Evolutionary conservation across 768 basidiomycete species (phyloP).

Genomic region (Cystobasidiopsis lactophilus): DNA sequence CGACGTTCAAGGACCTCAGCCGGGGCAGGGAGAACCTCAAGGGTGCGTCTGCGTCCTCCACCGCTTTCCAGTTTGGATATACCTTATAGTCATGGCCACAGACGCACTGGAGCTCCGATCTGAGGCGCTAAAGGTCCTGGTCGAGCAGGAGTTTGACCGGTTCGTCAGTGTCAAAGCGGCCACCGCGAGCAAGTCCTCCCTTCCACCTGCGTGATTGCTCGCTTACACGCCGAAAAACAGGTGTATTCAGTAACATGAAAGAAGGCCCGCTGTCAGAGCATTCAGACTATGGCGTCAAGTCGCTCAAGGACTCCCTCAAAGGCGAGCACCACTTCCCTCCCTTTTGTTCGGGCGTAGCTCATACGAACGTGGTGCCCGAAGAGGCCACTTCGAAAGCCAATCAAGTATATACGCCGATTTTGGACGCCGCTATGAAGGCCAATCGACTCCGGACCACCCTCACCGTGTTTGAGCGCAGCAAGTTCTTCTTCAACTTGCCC

Average conservation of each 20-base stretch:
- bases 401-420: constrained; percentile 81
- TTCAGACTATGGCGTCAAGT: constrained; percentile 61
- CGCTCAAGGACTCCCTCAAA: constrained; percentile 63
- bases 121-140: constrained; percentile 78
- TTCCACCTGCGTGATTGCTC: too few species aligned
- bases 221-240: too few species aligned
- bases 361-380: too few species aligned
- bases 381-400: constrained; percentile 82
- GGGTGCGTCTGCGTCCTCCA: background rate
- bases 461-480: constrained; percentile 83
- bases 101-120: constrained; percentile 70
- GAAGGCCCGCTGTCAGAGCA: constrained; percentile 56
- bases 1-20: constrained; percentile 75
- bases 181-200: constrained; percentile 46
- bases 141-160: constrained; percentile 93
- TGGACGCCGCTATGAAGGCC: constrained; percentile 87
- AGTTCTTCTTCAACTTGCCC: constrained; percentile 97
- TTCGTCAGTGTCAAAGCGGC: constrained; percentile 94
- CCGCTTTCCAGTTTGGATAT: background rate
- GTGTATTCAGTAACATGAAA: constrained; percentile 76
- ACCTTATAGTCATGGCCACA: constrained; percentile 20
- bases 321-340: constrained; percentile 30
- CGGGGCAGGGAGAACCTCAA: constrained; percentile 35
- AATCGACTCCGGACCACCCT: constrained; percentile 77
- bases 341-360: background rate